phyloP scores from a whole-genome alignment of 2,329 filamentous ascomycete genomes.

The Fusarium brevicatenulatum region DNA sequence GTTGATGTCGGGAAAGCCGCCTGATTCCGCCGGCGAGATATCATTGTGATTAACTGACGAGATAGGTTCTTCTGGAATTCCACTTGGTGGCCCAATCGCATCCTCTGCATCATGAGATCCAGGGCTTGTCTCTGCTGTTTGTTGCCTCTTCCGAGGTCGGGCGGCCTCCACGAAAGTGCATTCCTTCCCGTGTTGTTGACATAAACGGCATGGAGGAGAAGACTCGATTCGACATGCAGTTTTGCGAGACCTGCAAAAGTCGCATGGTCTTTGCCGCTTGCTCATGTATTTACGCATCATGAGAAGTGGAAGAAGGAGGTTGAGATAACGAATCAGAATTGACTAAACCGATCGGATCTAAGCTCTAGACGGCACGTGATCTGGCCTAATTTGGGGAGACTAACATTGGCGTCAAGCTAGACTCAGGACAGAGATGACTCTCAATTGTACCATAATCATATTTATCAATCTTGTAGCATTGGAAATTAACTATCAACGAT shows the following conservation, averaged over 20 bases:
- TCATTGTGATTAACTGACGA: accelerated
- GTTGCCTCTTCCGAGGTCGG: not conserved
- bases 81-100: accelerated
- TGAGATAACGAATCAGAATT: not conserved
- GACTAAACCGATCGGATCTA: not conserved
- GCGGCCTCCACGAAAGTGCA: not conserved
- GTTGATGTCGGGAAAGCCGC: not conserved
- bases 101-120: accelerated
- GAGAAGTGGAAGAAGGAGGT: accelerated
- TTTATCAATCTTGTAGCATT: not conserved
- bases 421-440: not conserved
- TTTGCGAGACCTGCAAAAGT: slow-evolving; percentile 2
- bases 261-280: slow-evolving; percentile 9
- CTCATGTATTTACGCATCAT: slow-evolving; percentile 16
- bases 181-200: not conserved
- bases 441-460: not conserved
- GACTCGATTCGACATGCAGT: not conserved
- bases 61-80: accelerated
- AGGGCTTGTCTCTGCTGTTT: not conserved
- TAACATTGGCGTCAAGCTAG: not conserved
- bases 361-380: not conserved
- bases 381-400: not conserved
- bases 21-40: no score
- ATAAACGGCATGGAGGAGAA: not conserved
- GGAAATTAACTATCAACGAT: not conserved